Evolutionary conservation across 179 eudicot genomes (phyloP), one percentile per base, ranked within the genome.

Genomic region (Spinacia oleracea): DNA sequence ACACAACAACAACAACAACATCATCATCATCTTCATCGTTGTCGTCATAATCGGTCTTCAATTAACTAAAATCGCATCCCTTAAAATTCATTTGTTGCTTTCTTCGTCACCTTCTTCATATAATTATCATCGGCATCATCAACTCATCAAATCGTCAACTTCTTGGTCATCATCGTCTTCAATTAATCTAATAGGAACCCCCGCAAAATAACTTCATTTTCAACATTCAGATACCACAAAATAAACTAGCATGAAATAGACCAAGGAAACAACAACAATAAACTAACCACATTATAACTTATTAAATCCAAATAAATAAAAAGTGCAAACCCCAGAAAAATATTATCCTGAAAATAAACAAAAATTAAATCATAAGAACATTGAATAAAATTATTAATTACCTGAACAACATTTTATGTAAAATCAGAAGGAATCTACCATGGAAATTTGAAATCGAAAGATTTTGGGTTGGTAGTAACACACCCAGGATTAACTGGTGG

Each of bases 401-500:
- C 97, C 98, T 91, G 85, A 85, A 92, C 80, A 51, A 97, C 89
- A 87, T 85, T 88, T 20, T 77, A 83, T 34, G 84, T 59, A 58
- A 86, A 79, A 58, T 69, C 85, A 35, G 88, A 80, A 60, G 92
- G 89, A 79, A 96, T 90, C 35, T 79, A 78, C 99, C 97, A 93
- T 29, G 99, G 99, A 75, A 93, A 93, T 34, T 89, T 87, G 43
- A 90, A 93, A 65, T 84, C 86, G 11, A 96, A 84, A 0, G 99
- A 89, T 73, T 84, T 83, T 12, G 99, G 94, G 77, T 93, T 96
- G 11, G 96, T 90, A 12, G 99, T 87, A 42, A 96, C 83, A 65
- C 99, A 96, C 7, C 99, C 84, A n/a, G 99, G 99, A 83, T 96
- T 96, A 9, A 88, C 80, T 12, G 97, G 89, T 4, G 99, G 99